Conservation (phyloP, 495 filamentous ascomycete genomes). For the Collariella sp. region DNA sequence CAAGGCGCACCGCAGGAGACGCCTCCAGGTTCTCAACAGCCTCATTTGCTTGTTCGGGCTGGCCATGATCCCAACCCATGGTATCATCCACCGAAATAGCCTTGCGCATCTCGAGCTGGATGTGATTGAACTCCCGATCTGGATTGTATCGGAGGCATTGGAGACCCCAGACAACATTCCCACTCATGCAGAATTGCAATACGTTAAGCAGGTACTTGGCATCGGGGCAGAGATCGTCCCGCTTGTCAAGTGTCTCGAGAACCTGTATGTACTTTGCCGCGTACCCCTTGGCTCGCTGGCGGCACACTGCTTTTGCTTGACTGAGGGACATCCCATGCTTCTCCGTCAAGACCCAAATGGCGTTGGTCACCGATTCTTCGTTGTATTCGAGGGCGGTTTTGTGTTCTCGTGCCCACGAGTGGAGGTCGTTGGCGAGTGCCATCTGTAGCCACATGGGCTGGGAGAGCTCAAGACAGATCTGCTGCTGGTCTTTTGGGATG, state of each 20-base stretch:
- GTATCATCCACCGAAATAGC: neutral
- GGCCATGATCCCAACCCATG: neutral
- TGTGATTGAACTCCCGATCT: neutral
- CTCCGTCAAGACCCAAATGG: constrained; percentile 1
- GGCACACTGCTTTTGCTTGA: neutral
- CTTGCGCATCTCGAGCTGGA: neutral
- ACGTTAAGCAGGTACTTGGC: neutral
- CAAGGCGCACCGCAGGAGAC: neutral
- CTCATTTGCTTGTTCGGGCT: neutral
- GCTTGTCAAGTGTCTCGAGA: neutral
- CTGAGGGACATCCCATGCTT: neutral
- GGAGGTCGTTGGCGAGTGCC: neutral
- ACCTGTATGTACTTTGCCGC: neutral
- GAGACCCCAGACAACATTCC: constrained; percentile 4
- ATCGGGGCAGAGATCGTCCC: neutral
- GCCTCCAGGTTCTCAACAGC: neutral
- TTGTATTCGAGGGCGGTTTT: neutral
- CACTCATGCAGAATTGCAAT: neutral
- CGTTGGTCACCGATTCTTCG: neutral
- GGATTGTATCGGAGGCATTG: constrained; percentile 2
- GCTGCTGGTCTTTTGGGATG: constrained; percentile 1
- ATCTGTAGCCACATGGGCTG: neutral
- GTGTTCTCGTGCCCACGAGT: constrained; percentile 1
- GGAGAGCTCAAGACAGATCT: neutral
- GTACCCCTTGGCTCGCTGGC: neutral